Evolutionary conservation across 202 grass and related monocot species (phyloP).

Genomic region (Bolboschoenoplectus hybrid): DNA sequence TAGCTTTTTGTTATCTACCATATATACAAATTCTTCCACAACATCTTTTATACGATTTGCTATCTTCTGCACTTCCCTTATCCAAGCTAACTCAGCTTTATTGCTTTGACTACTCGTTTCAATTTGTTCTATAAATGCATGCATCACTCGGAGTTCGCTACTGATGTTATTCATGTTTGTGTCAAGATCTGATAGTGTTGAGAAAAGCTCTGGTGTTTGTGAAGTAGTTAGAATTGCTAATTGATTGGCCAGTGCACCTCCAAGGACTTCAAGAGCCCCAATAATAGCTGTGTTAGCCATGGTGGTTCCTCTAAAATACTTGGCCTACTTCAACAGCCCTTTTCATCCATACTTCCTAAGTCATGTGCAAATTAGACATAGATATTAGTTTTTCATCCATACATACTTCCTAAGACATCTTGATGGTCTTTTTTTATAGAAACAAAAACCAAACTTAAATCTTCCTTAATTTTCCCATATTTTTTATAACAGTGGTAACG

Average conservation of each 20-base stretch:
- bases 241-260: background rate
- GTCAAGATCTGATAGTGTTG: constrained; percentile 23
- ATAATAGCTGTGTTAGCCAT: constrained; percentile 30
- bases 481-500: no score
- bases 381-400: no score
- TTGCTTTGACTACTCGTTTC: background rate
- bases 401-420: no score
- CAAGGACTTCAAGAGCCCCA: constrained; percentile 7
- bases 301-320: background rate
- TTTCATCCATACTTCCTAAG: background rate
- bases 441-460: no score
- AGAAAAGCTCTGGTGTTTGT: constrained; percentile 9
- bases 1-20: constrained; percentile 10
- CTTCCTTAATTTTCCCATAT: no score
- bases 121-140: constrained; percentile 37
- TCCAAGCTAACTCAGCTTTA: constrained; percentile 43
- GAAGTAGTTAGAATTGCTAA: background rate
- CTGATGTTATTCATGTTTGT: constrained; percentile 39
- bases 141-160: constrained; percentile 43
- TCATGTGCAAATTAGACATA: no score
- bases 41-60: constrained; percentile 49
- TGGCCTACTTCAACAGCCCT: background rate
- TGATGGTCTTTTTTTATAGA: no score
- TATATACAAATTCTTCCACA: constrained; percentile 50
- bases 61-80: constrained; percentile 40